Base-by-base conservation (phyloP, 768 basidiomycete species). In the Leccinum incarnatum region DNA sequence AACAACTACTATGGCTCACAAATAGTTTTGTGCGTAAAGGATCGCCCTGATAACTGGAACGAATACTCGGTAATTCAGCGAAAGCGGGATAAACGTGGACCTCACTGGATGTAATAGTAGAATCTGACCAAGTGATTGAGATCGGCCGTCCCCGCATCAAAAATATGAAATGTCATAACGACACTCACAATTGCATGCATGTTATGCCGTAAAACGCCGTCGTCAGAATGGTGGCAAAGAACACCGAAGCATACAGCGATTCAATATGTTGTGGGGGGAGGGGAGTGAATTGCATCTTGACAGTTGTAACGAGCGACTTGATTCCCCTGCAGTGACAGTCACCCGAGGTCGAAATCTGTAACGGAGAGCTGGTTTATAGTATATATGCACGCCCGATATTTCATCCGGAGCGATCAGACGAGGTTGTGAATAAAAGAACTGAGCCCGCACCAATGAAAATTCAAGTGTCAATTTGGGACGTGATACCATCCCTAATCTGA, bases 11-110 rank as follows among this genome's bases (percentile, higher is more conserved):
- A 4, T 15, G 45, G 51, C 65, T 66, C n/a, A 66, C 65, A 29
- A 67, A n/a, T 12, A 1, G 1, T 46, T 64, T 66, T 11, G 21
- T 51, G 17, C 36, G 48, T 14, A 34, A 3, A 10, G 30, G 45
- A 46, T 67, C 65, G 0, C 14, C 40, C 10, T 1, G 54, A 8
- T 60, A 66, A 12, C 65, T 66, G 17, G 19, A 23, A 23, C 17
- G 1, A 23, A n/a, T 7, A 12, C 0, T 2, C 5, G 2, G 5
- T 37, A 17, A n/a, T 8, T 8, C 7, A 8, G 51, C 10, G 25
- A 36, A 45, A 7, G 14, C 5, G 2, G 2, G 6, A 11, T 7
- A 30, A 19, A 21, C 50, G 1, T 36, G 12, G 11, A 2, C 1
- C 60, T 6, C 25, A 66, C 64, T 56, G 54, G 4, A 53, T n/a